Evolutionary conservation across 2,329 filamentous ascomycete species (phyloP).

Genomic region (Microcyclospora tardicrescens): DNA sequence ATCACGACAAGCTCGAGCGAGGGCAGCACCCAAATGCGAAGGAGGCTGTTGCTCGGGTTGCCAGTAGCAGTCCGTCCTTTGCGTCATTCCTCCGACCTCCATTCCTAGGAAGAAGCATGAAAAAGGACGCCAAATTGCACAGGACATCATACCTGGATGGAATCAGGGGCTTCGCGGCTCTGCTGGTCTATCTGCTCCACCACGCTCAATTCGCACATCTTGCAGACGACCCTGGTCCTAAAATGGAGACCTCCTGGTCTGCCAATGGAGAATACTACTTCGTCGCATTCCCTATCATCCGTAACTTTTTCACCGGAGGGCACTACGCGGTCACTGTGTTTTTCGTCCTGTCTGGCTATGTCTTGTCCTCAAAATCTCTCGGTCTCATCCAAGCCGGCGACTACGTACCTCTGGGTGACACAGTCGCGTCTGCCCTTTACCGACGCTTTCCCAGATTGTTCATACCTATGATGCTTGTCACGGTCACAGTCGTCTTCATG

Average conservation of each 20-base stretch:
- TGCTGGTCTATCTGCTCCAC: slow-evolving; percentile 53
- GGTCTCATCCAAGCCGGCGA: slow-evolving; percentile 31
- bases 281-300: slow-evolving; percentile 42
- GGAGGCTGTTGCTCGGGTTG: no score
- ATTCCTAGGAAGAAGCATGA: slow-evolving; percentile 1
- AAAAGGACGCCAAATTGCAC: slow-evolving; percentile 21
- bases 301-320: slow-evolving; percentile 48
- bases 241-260: slow-evolving; percentile 42
- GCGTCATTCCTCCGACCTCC: background rate
- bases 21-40: no score
- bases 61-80: no score
- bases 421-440: slow-evolving; percentile 37
- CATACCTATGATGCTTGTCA: slow-evolving; percentile 38
- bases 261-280: slow-evolving; percentile 39
- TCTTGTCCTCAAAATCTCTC: slow-evolving; percentile 36
- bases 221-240: slow-evolving; percentile 22
- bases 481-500: slow-evolving; percentile 40
- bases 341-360: slow-evolving; percentile 42
- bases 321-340: slow-evolving; percentile 45
- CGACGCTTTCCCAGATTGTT: slow-evolving; percentile 39
- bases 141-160: slow-evolving; percentile 52
- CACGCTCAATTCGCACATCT: slow-evolving; percentile 44
- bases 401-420: slow-evolving; percentile 27
- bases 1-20: no score
- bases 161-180: slow-evolving; percentile 51